Conservation (phyloP, 108 stramenopile genomes). For the Schizochytrium sp. region DNA sequence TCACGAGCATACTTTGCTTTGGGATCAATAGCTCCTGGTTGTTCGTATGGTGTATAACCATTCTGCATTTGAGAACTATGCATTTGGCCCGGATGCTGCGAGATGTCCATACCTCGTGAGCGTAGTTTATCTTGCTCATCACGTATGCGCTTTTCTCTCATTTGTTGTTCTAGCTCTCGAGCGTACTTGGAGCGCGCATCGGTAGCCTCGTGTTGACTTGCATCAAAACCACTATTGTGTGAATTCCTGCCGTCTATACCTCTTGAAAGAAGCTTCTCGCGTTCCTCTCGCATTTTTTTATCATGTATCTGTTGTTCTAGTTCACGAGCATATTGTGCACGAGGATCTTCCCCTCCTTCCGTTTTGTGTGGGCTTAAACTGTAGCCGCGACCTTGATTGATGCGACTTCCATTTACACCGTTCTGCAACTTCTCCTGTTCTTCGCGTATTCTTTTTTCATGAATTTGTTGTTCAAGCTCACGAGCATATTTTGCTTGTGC, state of each 20-base stretch:
- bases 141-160: background rate
- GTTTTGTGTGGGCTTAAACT: background rate
- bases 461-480: constrained; percentile 50
- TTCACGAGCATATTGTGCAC: constrained; percentile 18
- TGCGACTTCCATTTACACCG: too few relatives aligned
- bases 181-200: constrained; percentile 32
- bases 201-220: background rate
- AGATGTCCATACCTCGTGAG: background rate
- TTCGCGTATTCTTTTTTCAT: constrained; percentile 13
- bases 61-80: background rate
- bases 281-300: background rate
- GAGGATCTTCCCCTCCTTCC: background rate
- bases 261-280: background rate
- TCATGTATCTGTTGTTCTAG: constrained; percentile 18
- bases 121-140: background rate
- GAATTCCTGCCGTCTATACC: background rate
- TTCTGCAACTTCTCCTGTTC: background rate
- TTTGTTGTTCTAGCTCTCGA: constrained; percentile 15
- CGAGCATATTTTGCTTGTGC: constrained; percentile 17
- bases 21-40: background rate
- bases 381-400: too few relatives aligned
- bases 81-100: background rate
- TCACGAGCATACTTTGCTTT: background rate
- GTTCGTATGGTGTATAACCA: background rate
- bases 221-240: background rate